Evolutionary conservation across 345 rosid genomes (phyloP).

Genomic region (Firmiana major): DNA sequence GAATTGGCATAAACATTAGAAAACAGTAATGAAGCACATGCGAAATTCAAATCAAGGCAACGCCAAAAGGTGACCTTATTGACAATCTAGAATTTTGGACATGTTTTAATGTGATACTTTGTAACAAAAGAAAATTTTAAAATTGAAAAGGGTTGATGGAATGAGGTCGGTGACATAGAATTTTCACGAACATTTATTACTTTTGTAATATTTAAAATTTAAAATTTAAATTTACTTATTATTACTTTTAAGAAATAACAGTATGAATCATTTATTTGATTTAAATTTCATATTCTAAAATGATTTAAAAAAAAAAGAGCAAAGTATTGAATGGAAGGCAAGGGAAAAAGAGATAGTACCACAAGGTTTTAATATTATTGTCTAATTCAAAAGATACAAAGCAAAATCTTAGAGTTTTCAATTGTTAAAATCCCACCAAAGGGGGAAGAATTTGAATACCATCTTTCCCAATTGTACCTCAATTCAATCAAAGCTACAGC

Average conservation of each 20-base stretch:
- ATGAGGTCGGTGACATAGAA: conserved; percentile 14
- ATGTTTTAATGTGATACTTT: not conserved
- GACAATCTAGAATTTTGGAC: not conserved
- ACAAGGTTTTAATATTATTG: too few relatives aligned
- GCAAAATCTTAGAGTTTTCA: not conserved
- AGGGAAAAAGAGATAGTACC: not conserved
- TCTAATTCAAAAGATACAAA: too few relatives aligned
- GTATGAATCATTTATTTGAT: too few relatives aligned
- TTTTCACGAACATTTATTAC: conserved; percentile 30
- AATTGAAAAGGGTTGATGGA: not conserved
- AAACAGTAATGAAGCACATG: too few relatives aligned
- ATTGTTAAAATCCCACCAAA: conserved; percentile 25
- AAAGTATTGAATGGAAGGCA: conserved; percentile 17
- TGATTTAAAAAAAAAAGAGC: conserved; percentile 23
- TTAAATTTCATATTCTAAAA: too few relatives aligned
- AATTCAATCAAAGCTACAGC: not conserved
- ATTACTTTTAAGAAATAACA: too few relatives aligned
- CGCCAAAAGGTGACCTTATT: not conserved
- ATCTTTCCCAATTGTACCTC: not conserved
- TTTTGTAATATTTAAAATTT: conserved; percentile 10
- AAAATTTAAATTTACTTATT: too few relatives aligned
- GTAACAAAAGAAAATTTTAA: not conserved
- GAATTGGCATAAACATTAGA: not conserved
- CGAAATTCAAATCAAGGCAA: not conserved
- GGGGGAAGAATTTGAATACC: conserved; percentile 14